phyloP scores from a whole-genome alignment of 2,329 filamentous ascomycete genomes.

The Apiospora saccharicola region DNA sequence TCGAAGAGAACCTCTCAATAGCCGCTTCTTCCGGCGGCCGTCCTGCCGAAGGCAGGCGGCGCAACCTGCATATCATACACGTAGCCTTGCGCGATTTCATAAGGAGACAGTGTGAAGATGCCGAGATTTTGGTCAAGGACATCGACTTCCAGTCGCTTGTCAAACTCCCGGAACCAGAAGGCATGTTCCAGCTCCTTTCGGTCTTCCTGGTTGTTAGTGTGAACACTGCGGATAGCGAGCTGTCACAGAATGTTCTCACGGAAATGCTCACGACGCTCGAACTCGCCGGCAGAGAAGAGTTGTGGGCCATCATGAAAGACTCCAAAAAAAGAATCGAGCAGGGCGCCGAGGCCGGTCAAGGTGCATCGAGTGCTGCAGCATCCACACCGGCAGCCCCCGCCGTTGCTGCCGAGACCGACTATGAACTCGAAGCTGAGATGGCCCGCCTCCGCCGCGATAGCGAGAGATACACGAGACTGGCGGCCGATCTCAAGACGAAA shows the following conservation, averaged over 20 bases:
- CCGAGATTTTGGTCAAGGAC: slow-evolving; percentile 59
- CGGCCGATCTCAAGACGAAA: slow-evolving; percentile 66
- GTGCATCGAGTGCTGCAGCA: slow-evolving; percentile 39
- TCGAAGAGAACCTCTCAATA: slow-evolving; percentile 51
- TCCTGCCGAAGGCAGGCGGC: slow-evolving; percentile 51
- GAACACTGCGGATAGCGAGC: slow-evolving; percentile 62
- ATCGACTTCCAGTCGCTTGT: slow-evolving; percentile 66
- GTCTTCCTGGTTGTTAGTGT: slow-evolving; percentile 70
- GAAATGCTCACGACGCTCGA: slow-evolving; percentile 52
- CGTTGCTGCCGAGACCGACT: slow-evolving; percentile 53
- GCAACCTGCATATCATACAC: slow-evolving; percentile 61
- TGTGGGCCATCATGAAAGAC: slow-evolving; percentile 36
- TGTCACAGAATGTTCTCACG: slow-evolving; percentile 55
- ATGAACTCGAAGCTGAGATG: slow-evolving; percentile 64
- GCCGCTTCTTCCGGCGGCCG: slow-evolving; percentile 53
- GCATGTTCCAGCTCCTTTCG: slow-evolving; percentile 66
- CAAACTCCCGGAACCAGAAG: slow-evolving; percentile 61
- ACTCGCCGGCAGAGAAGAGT: slow-evolving; percentile 38
- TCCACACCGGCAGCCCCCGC: slow-evolving; percentile 47
- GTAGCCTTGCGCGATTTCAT: slow-evolving; percentile 64
- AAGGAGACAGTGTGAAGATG: slow-evolving; percentile 57
- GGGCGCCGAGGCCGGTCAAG: slow-evolving; percentile 38
- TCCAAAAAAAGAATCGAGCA: slow-evolving; percentile 41
- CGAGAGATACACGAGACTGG: slow-evolving; percentile 61
- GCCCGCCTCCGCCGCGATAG: slow-evolving; percentile 58